Conservation (phyloP, 164 flowering plant species). For the Kalanchoe fedtschenkoi region DNA sequence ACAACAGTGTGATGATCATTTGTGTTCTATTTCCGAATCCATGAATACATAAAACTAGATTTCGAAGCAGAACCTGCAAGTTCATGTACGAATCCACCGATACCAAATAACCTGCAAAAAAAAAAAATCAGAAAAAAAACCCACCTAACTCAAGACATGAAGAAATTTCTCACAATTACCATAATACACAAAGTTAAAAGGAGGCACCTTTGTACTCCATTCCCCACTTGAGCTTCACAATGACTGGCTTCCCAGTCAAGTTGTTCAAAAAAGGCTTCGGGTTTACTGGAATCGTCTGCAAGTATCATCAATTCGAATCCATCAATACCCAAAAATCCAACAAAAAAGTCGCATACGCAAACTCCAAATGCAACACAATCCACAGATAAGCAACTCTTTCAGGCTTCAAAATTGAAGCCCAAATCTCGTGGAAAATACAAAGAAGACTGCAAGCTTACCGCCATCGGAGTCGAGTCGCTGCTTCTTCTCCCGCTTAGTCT, state of each 20-base stretch:
- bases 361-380: neutral
- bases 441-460: neutral
- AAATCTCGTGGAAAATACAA: neutral
- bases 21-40: neutral
- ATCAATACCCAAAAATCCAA: neutral
- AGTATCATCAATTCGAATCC: neutral
- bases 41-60: neutral
- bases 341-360: too few species aligned
- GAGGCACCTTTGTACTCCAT: constrained; percentile 85
- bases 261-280: constrained; percentile 96
- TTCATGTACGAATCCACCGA: constrained; percentile 65
- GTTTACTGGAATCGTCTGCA: constrained; percentile 85
- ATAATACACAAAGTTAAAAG: neutral
- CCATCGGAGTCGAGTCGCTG: neutral
- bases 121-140: neutral
- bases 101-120: constrained; percentile 60
- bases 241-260: constrained; percentile 85
- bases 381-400: neutral
- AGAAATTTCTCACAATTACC: neutral
- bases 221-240: constrained; percentile 96
- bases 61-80: constrained; percentile 21
- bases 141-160: neutral
- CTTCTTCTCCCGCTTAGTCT: neutral
- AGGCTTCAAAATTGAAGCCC: neutral
- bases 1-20: neutral